Evolutionary conservation across 306 rosid species (phyloP).

Genomic region (Vachellia collinsii): DNA sequence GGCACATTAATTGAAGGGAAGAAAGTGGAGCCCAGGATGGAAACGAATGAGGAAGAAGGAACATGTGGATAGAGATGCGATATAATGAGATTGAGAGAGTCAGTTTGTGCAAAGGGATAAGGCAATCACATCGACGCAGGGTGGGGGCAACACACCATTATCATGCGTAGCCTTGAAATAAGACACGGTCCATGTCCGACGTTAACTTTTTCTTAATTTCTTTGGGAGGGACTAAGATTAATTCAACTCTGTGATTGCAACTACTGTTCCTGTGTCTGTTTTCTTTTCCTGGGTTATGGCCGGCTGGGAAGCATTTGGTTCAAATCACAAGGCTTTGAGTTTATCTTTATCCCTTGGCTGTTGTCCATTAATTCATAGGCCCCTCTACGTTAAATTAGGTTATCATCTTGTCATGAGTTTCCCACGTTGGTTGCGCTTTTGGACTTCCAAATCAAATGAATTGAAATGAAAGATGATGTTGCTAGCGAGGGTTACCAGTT

Average conservation of each 20-base stretch:
- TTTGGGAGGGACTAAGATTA: background rate
- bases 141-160: background rate
- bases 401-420: background rate
- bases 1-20: too few species aligned
- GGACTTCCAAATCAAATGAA: background rate
- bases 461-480: background rate
- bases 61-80: background rate
- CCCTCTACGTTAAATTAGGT: background rate
- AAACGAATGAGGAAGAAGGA: background rate
- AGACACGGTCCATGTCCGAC: constrained; percentile 12
- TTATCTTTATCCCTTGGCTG: background rate
- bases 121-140: constrained; percentile 6
- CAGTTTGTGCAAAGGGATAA: background rate
- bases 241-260: background rate
- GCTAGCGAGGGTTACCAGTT: background rate
- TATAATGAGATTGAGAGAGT: background rate
- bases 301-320: background rate
- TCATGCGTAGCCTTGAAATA: background rate
- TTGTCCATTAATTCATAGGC: background rate
- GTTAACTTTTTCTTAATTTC: background rate
- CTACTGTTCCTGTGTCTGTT: background rate
- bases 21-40: constrained; percentile 8
- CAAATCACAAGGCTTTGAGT: background rate
- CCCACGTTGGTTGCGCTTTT: background rate
- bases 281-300: background rate